Evolutionary conservation across 768 basidiomycete genomes (phyloP).

Genomic region (Suillus tomentosus): DNA sequence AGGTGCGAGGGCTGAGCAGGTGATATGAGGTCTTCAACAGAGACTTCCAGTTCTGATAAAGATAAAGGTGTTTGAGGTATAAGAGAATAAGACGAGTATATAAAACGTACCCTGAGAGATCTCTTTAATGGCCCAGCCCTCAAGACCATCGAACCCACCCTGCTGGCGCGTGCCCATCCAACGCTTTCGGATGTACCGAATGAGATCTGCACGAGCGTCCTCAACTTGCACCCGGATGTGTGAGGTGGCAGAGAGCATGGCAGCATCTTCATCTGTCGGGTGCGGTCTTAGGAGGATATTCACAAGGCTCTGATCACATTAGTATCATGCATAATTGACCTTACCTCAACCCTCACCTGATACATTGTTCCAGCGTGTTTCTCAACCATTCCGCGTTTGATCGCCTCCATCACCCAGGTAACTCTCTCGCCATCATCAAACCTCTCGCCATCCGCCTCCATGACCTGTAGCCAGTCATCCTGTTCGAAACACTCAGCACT

Average conservation of each 20-base stretch:
- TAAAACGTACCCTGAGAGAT: conserved; percentile 47
- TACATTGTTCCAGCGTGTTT: conserved; percentile 70
- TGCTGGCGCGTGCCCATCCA: conserved; percentile 77
- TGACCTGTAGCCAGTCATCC: conserved; percentile 71
- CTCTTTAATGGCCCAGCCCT: conserved; percentile 87
- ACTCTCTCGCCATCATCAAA: conserved; percentile 82
- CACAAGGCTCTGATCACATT: conserved; percentile 59
- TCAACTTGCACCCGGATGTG: conserved; percentile 74
- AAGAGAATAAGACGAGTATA: background rate
- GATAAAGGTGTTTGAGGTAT: conserved; percentile 7
- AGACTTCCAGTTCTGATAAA: conserved; percentile 72
- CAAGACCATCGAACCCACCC: conserved; percentile 81
- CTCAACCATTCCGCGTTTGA: conserved; percentile 63
- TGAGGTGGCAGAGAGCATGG: conserved; percentile 71
- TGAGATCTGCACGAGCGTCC: conserved; percentile 47
- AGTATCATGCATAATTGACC: conserved; percentile 1
- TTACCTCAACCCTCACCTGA: conserved; percentile 52
- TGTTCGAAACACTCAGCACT: conserved; percentile 68
- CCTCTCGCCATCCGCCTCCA: conserved; percentile 70
- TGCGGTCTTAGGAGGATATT: conserved; percentile 74
- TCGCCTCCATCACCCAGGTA: conserved; percentile 69
- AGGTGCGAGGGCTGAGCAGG: conserved; percentile 36
- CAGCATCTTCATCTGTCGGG: conserved; percentile 53
- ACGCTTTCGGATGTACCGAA: conserved; percentile 72
- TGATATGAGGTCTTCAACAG: conserved; percentile 70